Percentiles rank a stretch among this genome's conserved stretches.
These are phyloP conservation scores for Torulaspora maleeae DNA, from an alignment of 805 yeast species.

Conservation along the genomic window DNA sequence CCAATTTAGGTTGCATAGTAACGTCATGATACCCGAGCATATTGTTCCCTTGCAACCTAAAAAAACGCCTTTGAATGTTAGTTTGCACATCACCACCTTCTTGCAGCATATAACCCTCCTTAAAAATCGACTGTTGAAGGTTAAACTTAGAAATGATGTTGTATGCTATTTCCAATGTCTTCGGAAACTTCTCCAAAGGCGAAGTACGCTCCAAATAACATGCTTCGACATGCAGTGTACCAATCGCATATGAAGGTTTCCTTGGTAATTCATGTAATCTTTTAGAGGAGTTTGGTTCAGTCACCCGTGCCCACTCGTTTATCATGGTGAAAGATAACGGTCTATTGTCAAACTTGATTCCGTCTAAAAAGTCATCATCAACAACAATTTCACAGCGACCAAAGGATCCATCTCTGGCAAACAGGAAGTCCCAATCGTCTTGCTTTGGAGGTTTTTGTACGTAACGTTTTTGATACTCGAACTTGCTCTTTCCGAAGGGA, in stretches of 20 bases:
- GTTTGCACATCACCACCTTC: slow-evolving; percentile 85
- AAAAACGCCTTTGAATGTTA: slow-evolving; percentile 65
- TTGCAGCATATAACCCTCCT: slow-evolving; percentile 75
- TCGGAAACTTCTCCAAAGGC: slow-evolving; percentile 59
- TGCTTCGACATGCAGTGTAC: slow-evolving; percentile 63
- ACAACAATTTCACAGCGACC: slow-evolving; percentile 64
- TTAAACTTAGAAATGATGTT: slow-evolving; percentile 39
- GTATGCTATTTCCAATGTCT: slow-evolving; percentile 55
- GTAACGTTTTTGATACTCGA: slow-evolving; percentile 40
- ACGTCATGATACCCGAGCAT: slow-evolving; percentile 73
- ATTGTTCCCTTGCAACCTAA: slow-evolving; percentile 64
- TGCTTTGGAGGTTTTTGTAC: slow-evolving; percentile 44
- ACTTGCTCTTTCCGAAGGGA: slow-evolving; percentile 35
- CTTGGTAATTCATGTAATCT: slow-evolving; percentile 20
- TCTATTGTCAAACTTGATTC: slow-evolving; percentile 13
- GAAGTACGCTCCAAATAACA: slow-evolving; percentile 62
- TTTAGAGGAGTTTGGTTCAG: slow-evolving; percentile 4
- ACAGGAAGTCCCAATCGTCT: slow-evolving; percentile 58
- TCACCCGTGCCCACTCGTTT: slow-evolving; percentile 69
- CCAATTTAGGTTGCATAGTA: slow-evolving; percentile 64
- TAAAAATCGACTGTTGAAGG: slow-evolving; percentile 34
- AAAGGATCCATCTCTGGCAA: slow-evolving; percentile 87
- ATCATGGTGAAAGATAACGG: slow-evolving; percentile 23
- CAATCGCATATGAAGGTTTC: slow-evolving; percentile 55
- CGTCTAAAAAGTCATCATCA: slow-evolving; percentile 16